phyloP scores from a whole-genome alignment of 441 rosid species.

The Erodium moschatum region DNA sequence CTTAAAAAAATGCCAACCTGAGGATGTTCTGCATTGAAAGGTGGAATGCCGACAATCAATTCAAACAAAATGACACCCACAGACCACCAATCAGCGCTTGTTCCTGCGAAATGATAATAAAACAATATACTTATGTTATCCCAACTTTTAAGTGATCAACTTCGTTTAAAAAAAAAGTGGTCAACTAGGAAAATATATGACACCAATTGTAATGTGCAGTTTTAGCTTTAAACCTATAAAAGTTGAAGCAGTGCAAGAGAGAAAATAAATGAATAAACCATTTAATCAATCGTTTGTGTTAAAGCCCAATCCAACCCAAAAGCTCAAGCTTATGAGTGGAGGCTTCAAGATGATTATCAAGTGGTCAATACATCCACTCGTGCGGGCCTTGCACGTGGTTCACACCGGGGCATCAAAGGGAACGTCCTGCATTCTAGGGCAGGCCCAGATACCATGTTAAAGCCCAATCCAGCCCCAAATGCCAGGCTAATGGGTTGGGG shows the following conservation, averaged over 20 bases:
- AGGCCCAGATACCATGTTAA: too few relatives aligned
- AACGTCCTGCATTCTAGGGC: too few relatives aligned
- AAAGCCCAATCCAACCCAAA: too few relatives aligned
- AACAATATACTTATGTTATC: constrained; percentile 1
- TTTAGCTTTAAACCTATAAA: neutral
- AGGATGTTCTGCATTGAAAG: constrained; percentile 97
- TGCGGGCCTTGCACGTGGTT: too few relatives aligned
- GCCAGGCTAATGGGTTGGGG: too few relatives aligned
- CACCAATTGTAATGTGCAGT: neutral
- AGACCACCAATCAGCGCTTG: constrained; percentile 99
- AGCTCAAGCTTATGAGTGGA: too few relatives aligned
- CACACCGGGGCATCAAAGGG: too few relatives aligned
- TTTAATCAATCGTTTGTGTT: neutral
- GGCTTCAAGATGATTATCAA: too few relatives aligned
- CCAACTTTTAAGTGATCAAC: constrained; percentile 1
- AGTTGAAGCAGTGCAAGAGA: neutral
- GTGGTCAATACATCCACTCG: too few relatives aligned
- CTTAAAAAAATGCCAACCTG: constrained; percentile 40
- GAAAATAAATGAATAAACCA: neutral
- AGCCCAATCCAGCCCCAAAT: too few relatives aligned
- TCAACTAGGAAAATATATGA: neutral
- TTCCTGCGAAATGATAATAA: constrained; percentile 44
- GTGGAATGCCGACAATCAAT: constrained; percentile 94
- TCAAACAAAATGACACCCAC: constrained; percentile 95
- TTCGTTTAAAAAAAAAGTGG: too few relatives aligned